Evolutionary conservation across 2,329 filamentous ascomycete species (phyloP).

Genomic region (Colletotrichum zoysiae): DNA sequence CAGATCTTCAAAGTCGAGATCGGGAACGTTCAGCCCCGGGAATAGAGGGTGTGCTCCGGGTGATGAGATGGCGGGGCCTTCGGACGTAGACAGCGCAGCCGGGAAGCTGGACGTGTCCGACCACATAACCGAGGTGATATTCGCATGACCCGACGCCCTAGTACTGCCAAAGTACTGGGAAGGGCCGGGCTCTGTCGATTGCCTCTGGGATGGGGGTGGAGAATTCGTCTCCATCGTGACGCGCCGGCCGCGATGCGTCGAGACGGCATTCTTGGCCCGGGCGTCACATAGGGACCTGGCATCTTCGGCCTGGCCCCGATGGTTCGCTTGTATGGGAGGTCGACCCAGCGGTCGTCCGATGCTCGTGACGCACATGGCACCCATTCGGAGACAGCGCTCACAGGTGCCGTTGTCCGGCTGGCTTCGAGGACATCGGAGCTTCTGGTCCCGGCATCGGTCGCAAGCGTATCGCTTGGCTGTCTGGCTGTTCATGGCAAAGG

Average conservation of each 20-base stretch:
- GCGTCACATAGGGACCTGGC: not conserved
- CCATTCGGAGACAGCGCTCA: conserved; percentile 5
- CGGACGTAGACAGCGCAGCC: not conserved
- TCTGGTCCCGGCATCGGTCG: conserved; percentile 14
- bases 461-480: conserved; percentile 14
- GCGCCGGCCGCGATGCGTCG: not conserved
- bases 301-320: conserved; percentile 2
- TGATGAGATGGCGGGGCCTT: not conserved
- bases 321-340: conserved; percentile 10
- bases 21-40: conserved; percentile 5
- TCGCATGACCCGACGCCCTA: not conserved
- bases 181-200: not conserved
- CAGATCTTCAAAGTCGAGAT: conserved; percentile 9
- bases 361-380: conserved; percentile 14
- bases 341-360: conserved; percentile 4
- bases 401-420: conserved; percentile 2
- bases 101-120: conserved; percentile 1
- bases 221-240: conserved; percentile 1
- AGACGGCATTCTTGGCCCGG: not conserved
- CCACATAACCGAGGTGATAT: conserved; percentile 4
- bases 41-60: conserved; percentile 1
- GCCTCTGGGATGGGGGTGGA: not conserved
- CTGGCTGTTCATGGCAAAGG: not conserved
- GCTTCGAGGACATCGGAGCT: conserved; percentile 13
- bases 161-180: not conserved